Conservation (phyloP, 2,329 filamentous ascomycete species). For the Fusarium compactum region DNA sequence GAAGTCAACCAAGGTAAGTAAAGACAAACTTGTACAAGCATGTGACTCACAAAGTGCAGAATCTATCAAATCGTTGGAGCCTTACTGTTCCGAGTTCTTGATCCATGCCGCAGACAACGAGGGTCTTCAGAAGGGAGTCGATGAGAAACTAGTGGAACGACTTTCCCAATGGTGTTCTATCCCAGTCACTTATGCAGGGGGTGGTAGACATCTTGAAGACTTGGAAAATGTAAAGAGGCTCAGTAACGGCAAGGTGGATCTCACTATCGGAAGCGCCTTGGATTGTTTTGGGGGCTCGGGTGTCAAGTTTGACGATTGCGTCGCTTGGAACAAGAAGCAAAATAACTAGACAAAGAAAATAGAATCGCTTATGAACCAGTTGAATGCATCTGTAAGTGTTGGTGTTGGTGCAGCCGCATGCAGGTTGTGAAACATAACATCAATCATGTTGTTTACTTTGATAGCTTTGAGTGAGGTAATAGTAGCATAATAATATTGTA, state of each 20-base stretch:
- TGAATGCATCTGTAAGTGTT: background rate
- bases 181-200: conserved; percentile 95
- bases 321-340: conserved; percentile 81
- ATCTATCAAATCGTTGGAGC: conserved; percentile 83
- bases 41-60: conserved; percentile 62
- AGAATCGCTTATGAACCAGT: conserved; percentile 5
- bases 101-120: conserved; percentile 98
- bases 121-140: conserved; percentile 90
- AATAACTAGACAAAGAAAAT: conserved; percentile 22
- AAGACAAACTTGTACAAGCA: background rate
- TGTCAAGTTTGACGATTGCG: conserved; percentile 89
- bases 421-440: background rate
- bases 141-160: conserved; percentile 81
- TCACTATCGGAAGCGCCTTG: conserved; percentile 95
- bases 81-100: conserved; percentile 95
- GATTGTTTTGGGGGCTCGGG: conserved; percentile 94
- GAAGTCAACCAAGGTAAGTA: conserved; percentile 83
- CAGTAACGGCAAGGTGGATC: conserved; percentile 84
- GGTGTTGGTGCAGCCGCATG: background rate
- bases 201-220: conserved; percentile 85
- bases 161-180: conserved; percentile 89
- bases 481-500: background rate
- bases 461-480: background rate
- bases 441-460: background rate
- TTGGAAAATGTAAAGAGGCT: conserved; percentile 83